These are phyloP conservation scores for Nymphaea thermarum DNA, from an alignment of 164 flowering plant genomes.

Conservation along the genomic window DNA sequence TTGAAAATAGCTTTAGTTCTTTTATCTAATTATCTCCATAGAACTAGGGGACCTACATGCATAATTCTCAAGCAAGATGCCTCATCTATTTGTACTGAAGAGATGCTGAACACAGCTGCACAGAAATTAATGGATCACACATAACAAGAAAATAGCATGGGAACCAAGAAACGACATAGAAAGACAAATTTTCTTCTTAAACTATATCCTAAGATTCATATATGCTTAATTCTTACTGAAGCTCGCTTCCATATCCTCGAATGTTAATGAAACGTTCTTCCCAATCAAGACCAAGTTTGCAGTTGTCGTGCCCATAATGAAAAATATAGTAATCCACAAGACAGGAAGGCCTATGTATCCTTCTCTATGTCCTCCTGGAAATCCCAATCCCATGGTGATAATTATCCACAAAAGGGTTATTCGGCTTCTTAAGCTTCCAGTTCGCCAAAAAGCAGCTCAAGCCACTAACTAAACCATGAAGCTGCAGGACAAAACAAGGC, in stretches of 20 bases:
- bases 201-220: background rate
- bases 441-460: too few species aligned
- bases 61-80: background rate
- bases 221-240: slow-evolving; percentile 38
- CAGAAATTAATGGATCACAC: too few species aligned
- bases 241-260: slow-evolving; percentile 80
- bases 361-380: background rate
- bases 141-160: too few species aligned
- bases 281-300: slow-evolving; percentile 61
- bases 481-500: too few species aligned
- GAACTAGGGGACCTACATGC: too few species aligned
- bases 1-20: too few species aligned
- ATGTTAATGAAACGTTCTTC: slow-evolving; percentile 40
- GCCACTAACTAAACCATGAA: too few species aligned
- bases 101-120: too few species aligned
- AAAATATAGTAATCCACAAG: slow-evolving; percentile 8
- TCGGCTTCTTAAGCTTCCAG: background rate
- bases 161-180: too few species aligned
- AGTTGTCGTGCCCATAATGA: slow-evolving; percentile 15
- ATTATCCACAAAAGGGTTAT: background rate
- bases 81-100: too few species aligned
- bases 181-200: background rate
- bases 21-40: too few species aligned
- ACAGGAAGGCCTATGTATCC: background rate
- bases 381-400: slow-evolving; percentile 7